phyloP scores from a whole-genome alignment of 106 monocot species.

The Gastrodia elata region DNA sequence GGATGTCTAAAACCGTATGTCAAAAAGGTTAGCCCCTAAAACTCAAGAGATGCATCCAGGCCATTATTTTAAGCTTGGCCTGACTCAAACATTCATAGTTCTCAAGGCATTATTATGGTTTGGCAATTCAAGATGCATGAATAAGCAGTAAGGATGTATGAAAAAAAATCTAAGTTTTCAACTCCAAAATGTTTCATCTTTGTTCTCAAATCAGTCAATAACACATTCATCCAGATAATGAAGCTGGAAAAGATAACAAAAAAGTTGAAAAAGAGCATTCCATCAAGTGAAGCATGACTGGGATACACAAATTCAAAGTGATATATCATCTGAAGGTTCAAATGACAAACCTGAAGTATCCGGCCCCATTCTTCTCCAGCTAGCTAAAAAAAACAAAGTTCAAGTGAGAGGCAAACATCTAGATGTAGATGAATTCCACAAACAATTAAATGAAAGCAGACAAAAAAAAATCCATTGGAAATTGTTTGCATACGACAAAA shows the following conservation, averaged over 20 bases:
- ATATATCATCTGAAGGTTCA: background rate
- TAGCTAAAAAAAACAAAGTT: slow-evolving; percentile 43
- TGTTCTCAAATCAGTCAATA: background rate
- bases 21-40: too few relatives aligned
- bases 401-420: slow-evolving; percentile 1
- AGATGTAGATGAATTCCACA: background rate
- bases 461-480: background rate
- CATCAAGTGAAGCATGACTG: too few relatives aligned
- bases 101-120: too few relatives aligned
- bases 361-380: slow-evolving; percentile 70
- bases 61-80: too few relatives aligned
- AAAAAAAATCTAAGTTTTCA: too few relatives aligned
- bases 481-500: background rate
- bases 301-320: background rate
- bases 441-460: background rate
- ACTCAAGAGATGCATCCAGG: too few relatives aligned
- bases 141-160: too few relatives aligned
- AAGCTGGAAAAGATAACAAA: background rate
- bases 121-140: too few relatives aligned
- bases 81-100: too few relatives aligned
- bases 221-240: background rate
- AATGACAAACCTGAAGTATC: slow-evolving; percentile 68
- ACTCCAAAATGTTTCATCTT: too few relatives aligned
- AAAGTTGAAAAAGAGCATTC: background rate
- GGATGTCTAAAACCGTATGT: too few relatives aligned